Percentiles rank a stretch among this genome's conserved stretches.
phyloP scores from a whole-genome alignment of 371 early-diverging fungal genomes.

The Conidiobolus incongruus region DNA sequence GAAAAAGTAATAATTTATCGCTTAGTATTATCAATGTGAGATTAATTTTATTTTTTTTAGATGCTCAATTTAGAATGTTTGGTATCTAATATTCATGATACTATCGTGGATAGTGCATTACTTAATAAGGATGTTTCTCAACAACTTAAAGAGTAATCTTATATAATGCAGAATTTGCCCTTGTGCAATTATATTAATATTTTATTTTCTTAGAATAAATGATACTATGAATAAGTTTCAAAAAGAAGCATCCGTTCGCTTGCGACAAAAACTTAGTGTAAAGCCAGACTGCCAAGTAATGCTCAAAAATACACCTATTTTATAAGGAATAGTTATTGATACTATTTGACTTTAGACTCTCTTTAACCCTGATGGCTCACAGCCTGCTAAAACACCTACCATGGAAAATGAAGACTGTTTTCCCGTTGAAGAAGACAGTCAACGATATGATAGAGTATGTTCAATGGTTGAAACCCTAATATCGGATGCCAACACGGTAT shows the following conservation, averaged over 20 bases:
- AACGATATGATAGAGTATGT: conserved; percentile 2
- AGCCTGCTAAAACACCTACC: not conserved
- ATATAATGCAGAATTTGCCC: too few relatives aligned
- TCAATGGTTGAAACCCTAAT: conserved; percentile 1
- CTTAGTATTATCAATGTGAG: too few relatives aligned
- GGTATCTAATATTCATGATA: conserved; percentile 3
- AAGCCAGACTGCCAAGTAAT: too few relatives aligned
- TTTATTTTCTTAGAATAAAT: not conserved
- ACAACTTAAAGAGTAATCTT: conserved; percentile 1
- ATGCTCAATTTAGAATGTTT: conserved; percentile 3
- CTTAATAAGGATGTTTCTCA: not conserved
- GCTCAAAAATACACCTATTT: too few relatives aligned
- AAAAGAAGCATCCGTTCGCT: conserved; percentile 2
- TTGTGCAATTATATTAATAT: too few relatives aligned
- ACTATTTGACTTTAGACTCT: too few relatives aligned
- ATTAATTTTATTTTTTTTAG: not conserved
- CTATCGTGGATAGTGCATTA: not conserved
- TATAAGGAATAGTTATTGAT: too few relatives aligned
- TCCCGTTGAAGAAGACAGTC: not conserved
- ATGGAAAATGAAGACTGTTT: not conserved
- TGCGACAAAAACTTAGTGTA: not conserved
- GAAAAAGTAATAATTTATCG: too few relatives aligned
- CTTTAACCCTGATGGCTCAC: not conserved
- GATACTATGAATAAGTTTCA: conserved; percentile 3
- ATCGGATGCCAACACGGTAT: conserved; percentile 2